A percentile compares a stretch with the other conserved stretches of the same genome.
Evolutionary conservation across 2,329 filamentous ascomycete species (phyloP).

Genomic region (Arachnopeziza araneosa): DNA sequence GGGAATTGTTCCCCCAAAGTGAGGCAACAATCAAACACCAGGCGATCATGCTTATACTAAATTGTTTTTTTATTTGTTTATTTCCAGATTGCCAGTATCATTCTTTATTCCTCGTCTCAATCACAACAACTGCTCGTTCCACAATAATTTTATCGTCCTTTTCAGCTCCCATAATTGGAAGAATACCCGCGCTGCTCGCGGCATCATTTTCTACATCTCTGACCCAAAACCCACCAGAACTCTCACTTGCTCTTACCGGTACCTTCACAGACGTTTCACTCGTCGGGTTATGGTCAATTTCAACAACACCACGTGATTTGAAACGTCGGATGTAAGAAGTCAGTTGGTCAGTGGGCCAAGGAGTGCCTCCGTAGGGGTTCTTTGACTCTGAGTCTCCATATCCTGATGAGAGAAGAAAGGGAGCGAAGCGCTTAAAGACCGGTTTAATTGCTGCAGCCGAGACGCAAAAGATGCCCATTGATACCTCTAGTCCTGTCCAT

Average conservation of each 20-base stretch:
- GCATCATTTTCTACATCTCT: not conserved
- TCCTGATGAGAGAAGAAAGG: not conserved
- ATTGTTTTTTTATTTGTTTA: not conserved
- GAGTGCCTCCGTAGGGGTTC: not conserved
- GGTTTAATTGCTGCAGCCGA: slow-evolving; percentile 15
- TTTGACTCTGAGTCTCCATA: not conserved
- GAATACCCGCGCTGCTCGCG: not conserved
- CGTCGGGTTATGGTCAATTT: not conserved
- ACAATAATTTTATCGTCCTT: not conserved
- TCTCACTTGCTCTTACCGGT: not conserved
- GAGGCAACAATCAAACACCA: not conserved
- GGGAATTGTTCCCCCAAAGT: no score
- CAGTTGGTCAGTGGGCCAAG: not conserved
- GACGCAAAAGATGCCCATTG: slow-evolving; percentile 14
- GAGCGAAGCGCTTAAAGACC: slow-evolving; percentile 11
- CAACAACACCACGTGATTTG: not conserved
- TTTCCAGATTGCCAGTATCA: not conserved
- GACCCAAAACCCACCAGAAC: not conserved
- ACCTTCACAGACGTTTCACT: not conserved
- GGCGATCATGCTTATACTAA: not conserved
- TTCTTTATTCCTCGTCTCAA: not conserved
- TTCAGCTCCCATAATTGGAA: not conserved
- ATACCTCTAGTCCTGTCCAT: slow-evolving; percentile 15
- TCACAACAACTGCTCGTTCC: not conserved
- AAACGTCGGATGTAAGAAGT: not conserved